Evolutionary conservation across 2,329 filamentous ascomycete genomes (phyloP).

Genomic region (Lasiodiplodia gonubiensis): DNA sequence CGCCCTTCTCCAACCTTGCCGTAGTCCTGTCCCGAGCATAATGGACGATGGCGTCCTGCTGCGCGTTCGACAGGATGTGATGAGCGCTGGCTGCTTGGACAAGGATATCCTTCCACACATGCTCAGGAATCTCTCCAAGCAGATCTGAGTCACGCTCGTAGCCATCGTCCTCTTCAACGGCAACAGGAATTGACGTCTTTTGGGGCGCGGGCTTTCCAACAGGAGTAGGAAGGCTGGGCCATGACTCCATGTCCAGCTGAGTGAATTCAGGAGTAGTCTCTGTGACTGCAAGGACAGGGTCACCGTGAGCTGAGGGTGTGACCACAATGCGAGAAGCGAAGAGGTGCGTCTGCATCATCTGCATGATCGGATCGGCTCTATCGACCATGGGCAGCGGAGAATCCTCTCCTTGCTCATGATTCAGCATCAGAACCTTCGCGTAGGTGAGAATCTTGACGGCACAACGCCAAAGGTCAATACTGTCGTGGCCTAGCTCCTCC

Average conservation of each 20-base stretch:
- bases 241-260: neutral
- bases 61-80: slow-evolving; percentile 40
- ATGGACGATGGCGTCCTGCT: slow-evolving; percentile 39
- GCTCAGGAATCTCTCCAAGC: slow-evolving; percentile 38
- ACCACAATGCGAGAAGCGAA: neutral
- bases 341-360: slow-evolving; percentile 15
- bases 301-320: neutral
- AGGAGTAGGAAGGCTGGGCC: neutral
- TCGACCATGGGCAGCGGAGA: slow-evolving; percentile 17
- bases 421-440: slow-evolving; percentile 39
- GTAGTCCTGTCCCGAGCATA: slow-evolving; percentile 41
- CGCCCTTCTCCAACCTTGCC: slow-evolving; percentile 34
- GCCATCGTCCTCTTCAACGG: slow-evolving; percentile 6
- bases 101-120: slow-evolving; percentile 42
- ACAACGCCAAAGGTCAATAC: slow-evolving; percentile 47
- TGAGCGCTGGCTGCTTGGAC: slow-evolving; percentile 33
- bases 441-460: slow-evolving; percentile 41
- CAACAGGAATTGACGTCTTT: neutral
- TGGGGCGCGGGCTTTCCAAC: neutral
- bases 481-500: slow-evolving; percentile 38
- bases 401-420: slow-evolving; percentile 11
- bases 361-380: slow-evolving; percentile 21
- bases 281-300: neutral
- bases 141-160: slow-evolving; percentile 33
- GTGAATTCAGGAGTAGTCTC: neutral